Percentiles rank a stretch among this genome's conserved stretches.
phyloP scores from a whole-genome alignment of 2,329 filamentous ascomycete genomes.

The Fusarium keratoplasticum region DNA sequence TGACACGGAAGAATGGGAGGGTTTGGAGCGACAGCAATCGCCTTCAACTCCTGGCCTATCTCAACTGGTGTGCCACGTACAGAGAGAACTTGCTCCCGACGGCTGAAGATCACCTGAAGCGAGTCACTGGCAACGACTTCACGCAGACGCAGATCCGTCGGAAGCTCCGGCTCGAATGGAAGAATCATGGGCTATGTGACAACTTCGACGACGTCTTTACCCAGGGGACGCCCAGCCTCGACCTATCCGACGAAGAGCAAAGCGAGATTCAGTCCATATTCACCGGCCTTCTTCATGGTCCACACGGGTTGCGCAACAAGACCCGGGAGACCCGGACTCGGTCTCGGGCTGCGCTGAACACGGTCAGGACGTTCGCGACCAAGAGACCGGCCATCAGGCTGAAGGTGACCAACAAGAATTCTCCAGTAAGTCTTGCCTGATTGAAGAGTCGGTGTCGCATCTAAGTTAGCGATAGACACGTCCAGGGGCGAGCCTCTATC shows the following conservation, averaged over 20 bases:
- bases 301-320: not conserved
- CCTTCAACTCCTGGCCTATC: not conserved
- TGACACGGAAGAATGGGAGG: not conserved
- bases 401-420: not conserved
- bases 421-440: not conserved
- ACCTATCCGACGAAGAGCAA: not conserved
- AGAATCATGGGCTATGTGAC: fast-evolving
- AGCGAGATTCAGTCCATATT: not conserved
- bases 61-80: not conserved
- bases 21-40: not conserved
- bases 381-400: not conserved
- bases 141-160: not conserved
- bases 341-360: not conserved
- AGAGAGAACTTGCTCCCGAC: not conserved
- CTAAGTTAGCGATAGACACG: not conserved
- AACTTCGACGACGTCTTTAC: not conserved
- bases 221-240: not conserved
- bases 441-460: not conserved
- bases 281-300: not conserved
- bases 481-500: too few species aligned
- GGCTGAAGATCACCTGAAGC: not conserved
- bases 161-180: not conserved
- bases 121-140: not conserved
- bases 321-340: too few species aligned
- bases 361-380: not conserved